Percentiles rank a stretch among this genome's conserved stretches.
Evolutionary conservation across 768 basidiomycete species (phyloP).

Genomic region (Terana coerulea): DNA sequence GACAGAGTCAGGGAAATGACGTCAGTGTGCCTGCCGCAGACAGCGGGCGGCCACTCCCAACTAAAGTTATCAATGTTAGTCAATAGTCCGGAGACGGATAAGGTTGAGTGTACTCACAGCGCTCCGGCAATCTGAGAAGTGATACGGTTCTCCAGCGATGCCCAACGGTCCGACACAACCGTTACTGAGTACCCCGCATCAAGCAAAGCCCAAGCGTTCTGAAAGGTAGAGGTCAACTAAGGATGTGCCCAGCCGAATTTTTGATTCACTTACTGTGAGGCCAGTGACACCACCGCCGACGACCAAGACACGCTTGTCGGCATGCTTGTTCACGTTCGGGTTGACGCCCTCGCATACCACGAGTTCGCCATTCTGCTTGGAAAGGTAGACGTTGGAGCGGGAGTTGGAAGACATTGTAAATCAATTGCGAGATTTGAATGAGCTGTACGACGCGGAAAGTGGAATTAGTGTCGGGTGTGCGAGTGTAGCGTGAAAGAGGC

Average conservation of each 20-base stretch:
- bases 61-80: conserved; percentile 15
- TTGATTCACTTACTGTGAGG: conserved; percentile 15
- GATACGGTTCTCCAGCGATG: conserved; percentile 15
- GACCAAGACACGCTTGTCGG: conserved; percentile 14
- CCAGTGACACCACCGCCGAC: conserved; percentile 23
- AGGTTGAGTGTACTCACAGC: conserved; percentile 19
- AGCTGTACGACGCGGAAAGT: no score
- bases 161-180: conserved; percentile 25
- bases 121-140: conserved; percentile 22
- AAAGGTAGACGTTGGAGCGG: conserved; percentile 10
- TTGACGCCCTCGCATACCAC: conserved; percentile 8
- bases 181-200: conserved; percentile 35
- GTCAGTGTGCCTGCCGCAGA: conserved; percentile 36
- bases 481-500: no score
- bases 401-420: conserved; percentile 9
- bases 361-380: conserved; percentile 12
- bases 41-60: conserved; percentile 38
- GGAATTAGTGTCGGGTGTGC: no score
- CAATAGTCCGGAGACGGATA: neutral
- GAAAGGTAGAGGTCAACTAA: neutral
- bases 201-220: conserved; percentile 29
- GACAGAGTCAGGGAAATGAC: conserved; percentile 31
- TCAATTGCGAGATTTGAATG: no score
- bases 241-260: neutral
- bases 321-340: conserved; percentile 2